Conservation (phyloP, 2,329 filamentous ascomycete species). For the Pestalotiopsis sp. region DNA sequence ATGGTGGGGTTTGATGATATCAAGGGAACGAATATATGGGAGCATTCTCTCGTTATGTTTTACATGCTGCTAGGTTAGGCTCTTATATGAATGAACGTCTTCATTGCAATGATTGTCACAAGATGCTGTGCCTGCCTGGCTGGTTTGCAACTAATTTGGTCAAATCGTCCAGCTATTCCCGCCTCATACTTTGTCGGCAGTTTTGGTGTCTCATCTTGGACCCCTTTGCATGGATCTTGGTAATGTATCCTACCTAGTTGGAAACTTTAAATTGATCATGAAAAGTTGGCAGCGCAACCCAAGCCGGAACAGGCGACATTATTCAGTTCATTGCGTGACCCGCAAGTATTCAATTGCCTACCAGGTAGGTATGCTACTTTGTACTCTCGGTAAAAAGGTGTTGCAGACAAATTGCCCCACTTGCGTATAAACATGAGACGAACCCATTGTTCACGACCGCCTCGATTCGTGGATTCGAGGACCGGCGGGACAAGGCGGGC, state of each 20-base stretch:
- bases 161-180: not conserved
- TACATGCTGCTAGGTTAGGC: too few relatives aligned
- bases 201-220: not conserved
- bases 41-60: too few relatives aligned
- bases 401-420: conserved; percentile 1
- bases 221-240: not conserved
- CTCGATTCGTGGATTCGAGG: not conserved
- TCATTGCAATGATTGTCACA: too few relatives aligned
- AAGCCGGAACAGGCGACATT: not conserved
- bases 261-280: not conserved
- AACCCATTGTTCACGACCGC: conserved; percentile 2
- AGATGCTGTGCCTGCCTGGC: not conserved
- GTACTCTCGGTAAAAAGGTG: not conserved
- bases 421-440: conserved; percentile 12
- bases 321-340: not conserved
- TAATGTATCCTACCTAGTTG: not conserved
- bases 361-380: not conserved
- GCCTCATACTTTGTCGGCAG: not conserved
- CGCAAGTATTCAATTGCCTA: not conserved
- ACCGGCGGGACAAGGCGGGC: not conserved
- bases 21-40: too few relatives aligned
- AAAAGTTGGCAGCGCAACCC: not conserved
- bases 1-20: too few relatives aligned
- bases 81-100: too few relatives aligned
- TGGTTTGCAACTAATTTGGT: not conserved